These are phyloP conservation scores for Elongisporangium prolatum DNA, from an alignment of 352 stramenopile genomes.

Conservation along the genomic window DNA sequence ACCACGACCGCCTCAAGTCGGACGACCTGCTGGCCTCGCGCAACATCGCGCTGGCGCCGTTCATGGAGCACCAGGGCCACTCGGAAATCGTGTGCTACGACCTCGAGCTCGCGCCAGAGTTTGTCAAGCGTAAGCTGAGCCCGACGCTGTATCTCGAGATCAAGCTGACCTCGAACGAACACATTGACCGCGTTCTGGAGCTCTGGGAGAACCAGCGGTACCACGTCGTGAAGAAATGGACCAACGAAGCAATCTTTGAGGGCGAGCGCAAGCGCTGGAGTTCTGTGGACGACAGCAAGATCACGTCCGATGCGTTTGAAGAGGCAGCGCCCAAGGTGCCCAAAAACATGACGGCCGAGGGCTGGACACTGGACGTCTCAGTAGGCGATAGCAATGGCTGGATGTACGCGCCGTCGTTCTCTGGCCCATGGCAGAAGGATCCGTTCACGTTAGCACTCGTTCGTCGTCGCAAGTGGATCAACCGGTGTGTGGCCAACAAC, in stretches of 20 bases:
- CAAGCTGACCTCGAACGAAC: conserved; percentile 37
- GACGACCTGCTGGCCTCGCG: conserved; percentile 54
- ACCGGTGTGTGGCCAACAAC: conserved; percentile 40
- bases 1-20: conserved; percentile 56
- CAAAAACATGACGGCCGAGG: conserved; percentile 43
- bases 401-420: conserved; percentile 79
- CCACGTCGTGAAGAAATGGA: conserved; percentile 77
- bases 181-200: conserved; percentile 62
- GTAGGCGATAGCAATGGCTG: conserved; percentile 81
- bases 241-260: conserved; percentile 41
- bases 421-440: conserved; percentile 73
- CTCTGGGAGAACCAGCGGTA: conserved; percentile 85
- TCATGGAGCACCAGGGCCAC: conserved; percentile 36
- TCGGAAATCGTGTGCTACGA: conserved; percentile 51
- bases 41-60: conserved; percentile 44
- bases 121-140: conserved; percentile 57
- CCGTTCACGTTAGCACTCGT: conserved; percentile 73
- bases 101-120: conserved; percentile 45
- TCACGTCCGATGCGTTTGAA: conserved; percentile 62
- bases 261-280: conserved; percentile 75
- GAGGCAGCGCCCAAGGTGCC: conserved; percentile 64
- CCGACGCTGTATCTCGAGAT: conserved; percentile 58
- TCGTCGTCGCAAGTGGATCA: conserved; percentile 80
- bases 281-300: conserved; percentile 44
- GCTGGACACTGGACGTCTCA: conserved; percentile 71